Conservation (phyloP, 2,329 filamentous ascomycete genomes). For the Hymenoscyphus fructigenus region DNA sequence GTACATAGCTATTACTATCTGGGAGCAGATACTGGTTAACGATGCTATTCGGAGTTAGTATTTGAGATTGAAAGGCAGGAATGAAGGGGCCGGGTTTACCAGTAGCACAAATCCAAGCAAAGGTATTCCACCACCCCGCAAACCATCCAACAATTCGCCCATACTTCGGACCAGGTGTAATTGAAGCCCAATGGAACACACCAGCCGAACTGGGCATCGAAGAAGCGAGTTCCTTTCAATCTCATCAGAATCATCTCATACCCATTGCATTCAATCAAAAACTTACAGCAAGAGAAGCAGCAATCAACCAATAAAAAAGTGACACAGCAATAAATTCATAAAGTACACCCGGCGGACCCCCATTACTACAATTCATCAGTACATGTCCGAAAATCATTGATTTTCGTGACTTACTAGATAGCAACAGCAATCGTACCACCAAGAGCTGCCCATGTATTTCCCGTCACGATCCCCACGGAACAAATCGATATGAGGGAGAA, state of each 20-base stretch:
- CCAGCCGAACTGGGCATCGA: conserved; percentile 32
- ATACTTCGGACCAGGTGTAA: conserved; percentile 47
- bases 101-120: conserved; percentile 40
- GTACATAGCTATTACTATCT: conserved; percentile 49
- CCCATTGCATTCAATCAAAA: background rate
- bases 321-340: conserved; percentile 59
- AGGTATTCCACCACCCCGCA: conserved; percentile 52
- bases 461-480: conserved; percentile 46
- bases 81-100: conserved; percentile 14
- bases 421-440: conserved; percentile 45
- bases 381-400: background rate
- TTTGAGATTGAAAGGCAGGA: background rate
- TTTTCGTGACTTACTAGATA: conserved; percentile 23
- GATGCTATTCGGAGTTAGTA: conserved; percentile 22
- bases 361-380: conserved; percentile 45
- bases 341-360: conserved; percentile 59
- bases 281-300: conserved; percentile 48
- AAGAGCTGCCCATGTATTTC: conserved; percentile 46
- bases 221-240: conserved; percentile 29
- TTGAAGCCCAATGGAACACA: conserved; percentile 54
- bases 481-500: conserved; percentile 49
- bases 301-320: conserved; percentile 51
- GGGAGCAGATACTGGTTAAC: conserved; percentile 41
- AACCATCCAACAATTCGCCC: conserved; percentile 49
- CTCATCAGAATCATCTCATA: background rate